These are phyloP conservation scores for Gamsiella multidivaricata DNA, from an alignment of 192 early-diverging fungal genomes.

Conservation along the genomic window DNA sequence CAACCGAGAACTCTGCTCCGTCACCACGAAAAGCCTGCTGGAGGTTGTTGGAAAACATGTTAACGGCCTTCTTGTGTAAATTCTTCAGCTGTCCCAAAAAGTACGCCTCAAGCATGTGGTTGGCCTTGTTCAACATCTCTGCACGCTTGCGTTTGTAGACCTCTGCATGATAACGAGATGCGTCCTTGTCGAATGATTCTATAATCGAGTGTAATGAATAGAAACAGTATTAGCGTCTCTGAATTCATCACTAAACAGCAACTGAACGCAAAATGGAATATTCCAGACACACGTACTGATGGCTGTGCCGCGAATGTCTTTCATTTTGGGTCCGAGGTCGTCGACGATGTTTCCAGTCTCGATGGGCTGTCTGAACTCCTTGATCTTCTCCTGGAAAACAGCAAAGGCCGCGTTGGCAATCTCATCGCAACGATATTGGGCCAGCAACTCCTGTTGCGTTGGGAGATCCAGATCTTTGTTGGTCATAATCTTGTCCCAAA, in stretches of 20 bases:
- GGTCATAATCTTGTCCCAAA: constrained; percentile 96
- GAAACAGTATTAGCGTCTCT: constrained; percentile 20
- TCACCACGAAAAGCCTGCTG: constrained; percentile 65
- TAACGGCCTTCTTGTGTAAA: constrained; percentile 77
- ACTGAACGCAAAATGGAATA: constrained; percentile 1
- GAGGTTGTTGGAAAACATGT: constrained; percentile 71
- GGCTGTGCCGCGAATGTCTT: constrained; percentile 65
- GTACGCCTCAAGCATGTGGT: constrained; percentile 78
- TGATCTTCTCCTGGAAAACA: constrained; percentile 73
- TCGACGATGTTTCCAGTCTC: constrained; percentile 84
- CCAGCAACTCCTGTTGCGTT: constrained; percentile 97
- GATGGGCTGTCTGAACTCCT: constrained; percentile 72
- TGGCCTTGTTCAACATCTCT: constrained; percentile 84
- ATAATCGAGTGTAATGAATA: background rate
- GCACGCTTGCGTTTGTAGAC: constrained; percentile 90
- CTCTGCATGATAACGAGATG: constrained; percentile 86
- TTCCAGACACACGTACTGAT: constrained; percentile 51
- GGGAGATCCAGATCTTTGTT: constrained; percentile 98
- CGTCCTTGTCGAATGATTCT: constrained; percentile 89
- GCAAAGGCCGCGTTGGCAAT: constrained; percentile 83
- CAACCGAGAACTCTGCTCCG: constrained; percentile 71
- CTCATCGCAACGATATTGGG: constrained; percentile 98
- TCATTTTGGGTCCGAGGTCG: constrained; percentile 76
- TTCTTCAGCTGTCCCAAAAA: constrained; percentile 92
- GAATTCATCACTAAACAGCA: too few species aligned